Evolutionary conservation across 352 stramenopile genomes (phyloP).

Genomic region (Phytophthora crassamura): DNA sequence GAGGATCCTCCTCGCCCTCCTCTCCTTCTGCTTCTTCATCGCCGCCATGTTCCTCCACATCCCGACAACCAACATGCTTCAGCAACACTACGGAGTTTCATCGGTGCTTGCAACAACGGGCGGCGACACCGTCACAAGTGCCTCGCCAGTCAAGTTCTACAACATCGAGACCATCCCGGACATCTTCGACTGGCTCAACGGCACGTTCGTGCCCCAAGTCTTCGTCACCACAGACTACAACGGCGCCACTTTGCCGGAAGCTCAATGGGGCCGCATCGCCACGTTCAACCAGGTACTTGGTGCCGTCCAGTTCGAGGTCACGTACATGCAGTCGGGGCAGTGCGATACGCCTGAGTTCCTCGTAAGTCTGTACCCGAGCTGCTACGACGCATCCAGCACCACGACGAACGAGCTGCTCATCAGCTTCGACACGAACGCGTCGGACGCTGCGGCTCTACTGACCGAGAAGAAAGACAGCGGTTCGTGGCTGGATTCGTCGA

Average conservation of each 20-base stretch:
- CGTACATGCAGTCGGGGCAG: conserved; percentile 9
- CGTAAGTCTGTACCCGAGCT: conserved; percentile 41
- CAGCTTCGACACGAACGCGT: conserved; percentile 37
- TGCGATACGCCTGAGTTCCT: conserved; percentile 41
- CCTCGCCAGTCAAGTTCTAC: conserved; percentile 50
- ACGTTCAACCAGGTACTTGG: conserved; percentile 54
- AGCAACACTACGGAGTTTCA: conserved; percentile 41
- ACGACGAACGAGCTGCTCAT: conserved; percentile 36
- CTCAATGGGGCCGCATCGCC: conserved; percentile 37
- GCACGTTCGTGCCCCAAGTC: conserved; percentile 49
- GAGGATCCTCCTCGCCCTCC: conserved; percentile 41
- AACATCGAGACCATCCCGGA: conserved; percentile 49
- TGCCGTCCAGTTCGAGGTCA: conserved; percentile 41
- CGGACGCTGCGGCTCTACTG: conserved; percentile 26
- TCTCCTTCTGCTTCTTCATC: conserved; percentile 53
- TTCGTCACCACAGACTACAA: conserved; percentile 64
- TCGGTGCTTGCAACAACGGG: conserved; percentile 47
- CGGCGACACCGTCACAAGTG: conserved; percentile 46
- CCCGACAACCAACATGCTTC: conserved; percentile 40
- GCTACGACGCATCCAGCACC: conserved; percentile 37
- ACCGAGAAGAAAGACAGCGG: conserved; percentile 32
- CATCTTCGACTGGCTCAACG: conserved; percentile 53
- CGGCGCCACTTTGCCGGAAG: conserved; percentile 26
- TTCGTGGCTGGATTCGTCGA: conserved; percentile 44
- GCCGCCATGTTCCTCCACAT: conserved; percentile 53